A percentile compares a stretch with the other conserved stretches of the same genome.
Evolutionary conservation across 176 grass and related monocot genomes (phyloP).

Genomic region (Musa itinerans): DNA sequence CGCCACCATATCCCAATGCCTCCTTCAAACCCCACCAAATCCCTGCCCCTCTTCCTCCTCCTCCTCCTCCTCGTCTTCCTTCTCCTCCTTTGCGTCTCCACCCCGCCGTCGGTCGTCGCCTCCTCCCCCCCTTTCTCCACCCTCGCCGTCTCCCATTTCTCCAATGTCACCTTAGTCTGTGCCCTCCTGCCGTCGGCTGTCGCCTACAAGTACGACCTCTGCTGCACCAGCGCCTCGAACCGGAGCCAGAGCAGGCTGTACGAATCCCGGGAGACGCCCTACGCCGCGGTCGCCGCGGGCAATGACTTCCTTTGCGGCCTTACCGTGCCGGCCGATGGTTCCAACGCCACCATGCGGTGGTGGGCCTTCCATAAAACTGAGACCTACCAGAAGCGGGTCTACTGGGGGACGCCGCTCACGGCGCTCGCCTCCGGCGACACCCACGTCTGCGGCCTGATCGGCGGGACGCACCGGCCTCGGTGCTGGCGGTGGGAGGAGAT

Average conservation of each 20-base stretch:
- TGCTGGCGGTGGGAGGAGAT: slow-evolving; percentile 8
- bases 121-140: slow-evolving; percentile 4
- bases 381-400: background rate
- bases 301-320: slow-evolving; percentile 1
- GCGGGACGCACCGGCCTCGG: background rate
- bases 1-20: too few relatives aligned
- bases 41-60: background rate
- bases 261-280: background rate
- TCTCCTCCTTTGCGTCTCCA: background rate
- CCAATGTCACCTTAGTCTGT: background rate
- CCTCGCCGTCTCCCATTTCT: background rate
- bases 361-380: slow-evolving; percentile 16
- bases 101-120: background rate
- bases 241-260: background rate
- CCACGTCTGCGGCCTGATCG: slow-evolving; percentile 10
- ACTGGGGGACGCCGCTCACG: background rate
- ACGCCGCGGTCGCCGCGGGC: background rate
- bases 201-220: background rate
- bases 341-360: slow-evolving; percentile 16
- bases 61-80: background rate
- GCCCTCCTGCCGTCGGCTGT: background rate
- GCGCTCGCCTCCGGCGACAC: slow-evolving; percentile 5
- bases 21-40: too few relatives aligned
- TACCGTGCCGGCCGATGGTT: background rate
- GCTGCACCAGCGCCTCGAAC: background rate